phyloP scores from a whole-genome alignment of 345 rosid species.

The Trapa bicornis region DNA sequence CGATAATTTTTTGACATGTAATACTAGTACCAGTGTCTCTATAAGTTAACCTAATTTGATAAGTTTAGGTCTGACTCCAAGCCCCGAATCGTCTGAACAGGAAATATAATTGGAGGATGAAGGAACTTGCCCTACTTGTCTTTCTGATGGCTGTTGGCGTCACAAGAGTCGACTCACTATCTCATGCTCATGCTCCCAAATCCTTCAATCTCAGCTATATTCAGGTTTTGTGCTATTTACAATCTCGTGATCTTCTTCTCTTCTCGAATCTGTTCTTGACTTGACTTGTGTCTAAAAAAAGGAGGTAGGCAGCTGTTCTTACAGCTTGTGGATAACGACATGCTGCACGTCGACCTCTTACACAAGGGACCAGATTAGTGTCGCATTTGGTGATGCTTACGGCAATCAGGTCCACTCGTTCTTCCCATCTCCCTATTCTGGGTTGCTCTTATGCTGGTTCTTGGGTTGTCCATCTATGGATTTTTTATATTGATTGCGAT shows the following conservation, averaged over 20 bases:
- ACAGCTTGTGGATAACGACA: conserved; percentile 48
- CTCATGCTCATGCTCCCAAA: conserved; percentile 31
- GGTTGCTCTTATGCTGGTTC: not conserved
- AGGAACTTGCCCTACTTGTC: not conserved
- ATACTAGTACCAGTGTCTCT: no score
- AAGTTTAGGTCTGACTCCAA: no score
- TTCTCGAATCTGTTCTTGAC: not conserved
- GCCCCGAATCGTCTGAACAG: no score
- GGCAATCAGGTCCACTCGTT: conserved; percentile 60
- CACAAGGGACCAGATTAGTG: conserved; percentile 79
- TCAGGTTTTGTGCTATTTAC: conserved; percentile 24
- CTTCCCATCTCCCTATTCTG: not conserved
- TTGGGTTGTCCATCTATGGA: not conserved
- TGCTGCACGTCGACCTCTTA: conserved; percentile 70
- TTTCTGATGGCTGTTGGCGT: not conserved
- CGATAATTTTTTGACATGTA: no score
- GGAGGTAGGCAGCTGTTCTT: conserved; percentile 52
- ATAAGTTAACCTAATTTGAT: no score
- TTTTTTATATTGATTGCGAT: no score
- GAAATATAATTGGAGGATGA: no score
- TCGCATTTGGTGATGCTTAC: conserved; percentile 83
- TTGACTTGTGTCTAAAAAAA: conserved; percentile 9
- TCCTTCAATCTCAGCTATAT: conserved; percentile 50
- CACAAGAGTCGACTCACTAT: conserved; percentile 18
- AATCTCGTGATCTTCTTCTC: not conserved